Evolutionary conservation across 2,329 filamentous ascomycete species (phyloP), one percentile per base, ranked within the genome.

Genomic region (Epichloe gansuensis): DNA sequence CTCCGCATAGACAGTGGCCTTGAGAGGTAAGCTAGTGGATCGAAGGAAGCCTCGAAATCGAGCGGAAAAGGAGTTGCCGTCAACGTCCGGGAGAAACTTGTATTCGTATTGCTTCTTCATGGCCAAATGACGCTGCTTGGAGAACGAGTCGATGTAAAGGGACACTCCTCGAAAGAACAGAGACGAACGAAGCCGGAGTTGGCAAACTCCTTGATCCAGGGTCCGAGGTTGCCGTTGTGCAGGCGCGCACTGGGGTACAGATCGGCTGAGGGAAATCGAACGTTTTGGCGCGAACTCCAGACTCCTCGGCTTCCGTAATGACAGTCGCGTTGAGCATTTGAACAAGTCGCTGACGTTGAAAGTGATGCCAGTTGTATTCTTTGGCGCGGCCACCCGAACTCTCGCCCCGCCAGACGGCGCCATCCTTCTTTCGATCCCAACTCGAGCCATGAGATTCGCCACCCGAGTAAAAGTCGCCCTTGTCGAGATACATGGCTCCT

Each of bases 331-430:
- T 87, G 47, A 85, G 69, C 81, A 87, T 84, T 54, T 81, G 73
- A 28, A 87, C 70, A 54, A 88, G 79, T 4, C 85, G 81, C 59
- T 86, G 83, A n/a, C 84, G 80, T 56, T 88, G 84, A 59, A 86
- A 85, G 38, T 80, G 77, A 37, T 73, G 73, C 83, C 84, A 88
- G 55, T 77, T 85, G 45, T 80, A 63, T n/a, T 61, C 60, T 52
- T 67, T 68, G 46, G 73, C 66, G 31, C 72, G 70, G 2, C 81
- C 82, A 3, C 82, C 83, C 7, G 81, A 83, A 3, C 78, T 81
- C 2, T 80, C 77, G 46, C 83, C 83, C 39, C 83, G 79, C 83
- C 83, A 86, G 38, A 83, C 68, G 46, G 82, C 66, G 3, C 67
- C 70, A 51, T 77, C 71, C 31, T 67, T 67, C 65, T 86, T 86